Conservation (phyloP, 306 rosid genomes). For the Cucurbita pepo region DNA sequence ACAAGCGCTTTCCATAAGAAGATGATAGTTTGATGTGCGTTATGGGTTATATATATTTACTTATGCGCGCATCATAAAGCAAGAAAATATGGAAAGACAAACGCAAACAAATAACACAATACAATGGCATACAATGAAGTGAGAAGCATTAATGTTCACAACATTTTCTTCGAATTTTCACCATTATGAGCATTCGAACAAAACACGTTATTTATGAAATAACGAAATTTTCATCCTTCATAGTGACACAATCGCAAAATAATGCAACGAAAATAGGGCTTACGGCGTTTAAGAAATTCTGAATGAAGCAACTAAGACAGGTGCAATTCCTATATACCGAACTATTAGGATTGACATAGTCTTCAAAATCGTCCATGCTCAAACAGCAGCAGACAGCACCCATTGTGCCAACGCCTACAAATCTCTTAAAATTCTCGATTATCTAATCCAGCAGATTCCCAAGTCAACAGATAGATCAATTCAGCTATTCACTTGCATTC, state of each 20-base stretch:
- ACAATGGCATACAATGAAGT: not conserved
- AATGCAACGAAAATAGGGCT: conserved; percentile 8
- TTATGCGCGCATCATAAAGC: not conserved
- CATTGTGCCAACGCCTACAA: conserved; percentile 45
- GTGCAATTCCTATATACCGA: conserved; percentile 55
- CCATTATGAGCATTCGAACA: not conserved
- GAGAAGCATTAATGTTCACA: not conserved
- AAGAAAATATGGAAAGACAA: no score
- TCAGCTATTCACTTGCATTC: conserved; percentile 11
- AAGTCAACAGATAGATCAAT: conserved; percentile 14
- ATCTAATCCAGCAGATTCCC: conserved; percentile 17
- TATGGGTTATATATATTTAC: not conserved
- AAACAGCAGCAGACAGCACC: conserved; percentile 93
- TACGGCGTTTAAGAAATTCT: conserved; percentile 63
- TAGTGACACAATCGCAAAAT: not conserved
- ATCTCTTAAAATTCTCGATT: conserved; percentile 15
- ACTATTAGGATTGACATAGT: conserved; percentile 72
- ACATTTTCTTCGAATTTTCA: not conserved
- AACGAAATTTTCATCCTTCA: not conserved
- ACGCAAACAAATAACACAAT: not conserved
- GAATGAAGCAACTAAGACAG: conserved; percentile 65
- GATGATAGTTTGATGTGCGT: not conserved
- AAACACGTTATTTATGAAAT: not conserved
- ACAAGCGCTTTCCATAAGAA: not conserved
- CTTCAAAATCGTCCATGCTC: conserved; percentile 52